Evolutionary conservation across 2,329 filamentous ascomycete genomes (phyloP).

Genomic region (Sphaerulina vaccinii): DNA sequence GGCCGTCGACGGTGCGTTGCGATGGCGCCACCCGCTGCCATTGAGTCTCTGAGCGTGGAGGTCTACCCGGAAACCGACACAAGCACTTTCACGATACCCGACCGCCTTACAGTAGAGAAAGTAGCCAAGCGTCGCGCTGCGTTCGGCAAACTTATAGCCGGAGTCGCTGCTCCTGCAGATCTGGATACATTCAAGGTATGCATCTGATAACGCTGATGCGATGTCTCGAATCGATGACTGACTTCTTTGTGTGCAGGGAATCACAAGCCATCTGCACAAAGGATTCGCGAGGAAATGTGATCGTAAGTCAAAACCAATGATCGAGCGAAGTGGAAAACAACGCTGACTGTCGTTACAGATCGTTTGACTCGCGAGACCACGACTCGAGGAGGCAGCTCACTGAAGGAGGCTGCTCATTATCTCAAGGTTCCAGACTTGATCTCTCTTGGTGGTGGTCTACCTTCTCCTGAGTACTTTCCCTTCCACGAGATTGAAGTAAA

Average conservation of each 20-base stretch:
- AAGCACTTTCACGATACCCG: slow-evolving; percentile 45
- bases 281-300: slow-evolving; percentile 82
- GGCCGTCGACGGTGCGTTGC: slow-evolving; percentile 4
- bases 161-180: slow-evolving; percentile 72
- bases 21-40: slow-evolving; percentile 38
- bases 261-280: slow-evolving; percentile 59
- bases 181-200: slow-evolving; percentile 67
- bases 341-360: slow-evolving; percentile 35
- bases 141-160: slow-evolving; percentile 69
- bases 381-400: slow-evolving; percentile 54
- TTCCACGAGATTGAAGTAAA: slow-evolving; percentile 74
- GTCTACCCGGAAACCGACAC: slow-evolving; percentile 50
- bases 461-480: slow-evolving; percentile 89
- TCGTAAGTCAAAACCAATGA: slow-evolving; percentile 61
- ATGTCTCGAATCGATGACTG: neutral
- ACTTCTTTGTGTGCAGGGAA: slow-evolving; percentile 47
- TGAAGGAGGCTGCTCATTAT: slow-evolving; percentile 79
- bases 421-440: slow-evolving; percentile 81
- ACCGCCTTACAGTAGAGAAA: slow-evolving; percentile 62
- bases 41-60: slow-evolving; percentile 35
- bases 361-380: slow-evolving; percentile 54
- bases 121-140: slow-evolving; percentile 68
- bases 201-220: slow-evolving; percentile 1
- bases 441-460: slow-evolving; percentile 87
- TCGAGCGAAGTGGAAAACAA: neutral